Evolutionary conservation across 176 grass and related monocot species (phyloP).

Genomic region (Lolium rigidum): DNA sequence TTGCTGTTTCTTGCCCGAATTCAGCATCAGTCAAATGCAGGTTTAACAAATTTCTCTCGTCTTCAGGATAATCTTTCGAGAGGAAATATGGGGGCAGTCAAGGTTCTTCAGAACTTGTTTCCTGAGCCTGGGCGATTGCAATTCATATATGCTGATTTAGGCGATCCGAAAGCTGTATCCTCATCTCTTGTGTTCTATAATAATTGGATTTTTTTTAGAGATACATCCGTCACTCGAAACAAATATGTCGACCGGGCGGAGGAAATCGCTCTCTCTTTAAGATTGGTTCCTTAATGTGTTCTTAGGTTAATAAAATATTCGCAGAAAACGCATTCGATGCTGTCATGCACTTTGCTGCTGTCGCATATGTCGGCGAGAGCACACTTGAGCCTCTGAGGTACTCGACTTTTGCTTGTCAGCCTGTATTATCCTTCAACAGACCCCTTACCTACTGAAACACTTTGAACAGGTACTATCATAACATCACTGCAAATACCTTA

Average conservation of each 20-base stretch:
- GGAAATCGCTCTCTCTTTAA: neutral
- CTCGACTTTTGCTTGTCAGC: neutral
- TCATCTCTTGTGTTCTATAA: neutral
- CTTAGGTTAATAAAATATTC: slow-evolving; percentile 75
- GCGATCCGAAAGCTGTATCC: slow-evolving; percentile 80
- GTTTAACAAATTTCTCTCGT: neutral
- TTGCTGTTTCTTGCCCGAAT: neutral
- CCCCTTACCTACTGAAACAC: slow-evolving; percentile 1
- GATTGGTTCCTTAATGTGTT: slow-evolving; percentile 39
- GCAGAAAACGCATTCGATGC: slow-evolving; percentile 89
- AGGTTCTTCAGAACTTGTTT: slow-evolving; percentile 73
- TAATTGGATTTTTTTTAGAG: neutral
- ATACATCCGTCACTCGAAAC: neutral
- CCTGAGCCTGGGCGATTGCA: slow-evolving; percentile 72
- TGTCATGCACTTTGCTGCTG: slow-evolving; percentile 91
- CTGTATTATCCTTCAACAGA: neutral
- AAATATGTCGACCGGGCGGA: neutral
- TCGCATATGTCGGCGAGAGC: slow-evolving; percentile 90
- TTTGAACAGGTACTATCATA: slow-evolving; percentile 82
- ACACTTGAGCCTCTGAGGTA: slow-evolving; percentile 92
- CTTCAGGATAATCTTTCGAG: slow-evolving; percentile 89
- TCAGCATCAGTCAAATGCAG: neutral
- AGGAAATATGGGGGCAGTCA: slow-evolving; percentile 82
- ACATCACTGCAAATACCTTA: slow-evolving; percentile 89
- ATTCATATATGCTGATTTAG: slow-evolving; percentile 90